phyloP scores from a whole-genome alignment of 345 rosid genomes.

The Rhizophora apiculata region DNA sequence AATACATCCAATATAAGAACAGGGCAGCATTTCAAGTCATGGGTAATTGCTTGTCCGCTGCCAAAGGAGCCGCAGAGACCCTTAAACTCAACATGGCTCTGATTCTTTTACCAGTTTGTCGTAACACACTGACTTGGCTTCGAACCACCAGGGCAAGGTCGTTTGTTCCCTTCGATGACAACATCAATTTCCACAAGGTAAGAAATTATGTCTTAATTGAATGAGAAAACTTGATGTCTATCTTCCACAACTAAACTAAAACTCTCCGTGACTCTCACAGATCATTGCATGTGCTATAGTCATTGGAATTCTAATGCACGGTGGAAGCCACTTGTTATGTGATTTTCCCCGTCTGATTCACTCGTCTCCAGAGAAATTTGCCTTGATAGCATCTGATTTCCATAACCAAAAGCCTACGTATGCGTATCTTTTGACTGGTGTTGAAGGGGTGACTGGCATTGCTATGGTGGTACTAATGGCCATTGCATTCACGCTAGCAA shows the following conservation, averaged over 20 bases:
- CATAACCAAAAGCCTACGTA: constrained; percentile 61
- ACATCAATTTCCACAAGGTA: constrained; percentile 94
- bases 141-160: constrained; percentile 70
- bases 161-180: constrained; percentile 75
- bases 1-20: constrained; percentile 68
- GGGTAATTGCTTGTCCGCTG: constrained; percentile 80
- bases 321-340: constrained; percentile 67
- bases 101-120: constrained; percentile 86
- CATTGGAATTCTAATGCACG: constrained; percentile 64
- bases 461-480: constrained; percentile 63
- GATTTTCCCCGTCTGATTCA: constrained; percentile 71
- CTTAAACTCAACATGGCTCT: constrained; percentile 97
- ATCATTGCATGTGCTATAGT: constrained; percentile 71
- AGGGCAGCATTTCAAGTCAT: constrained; percentile 71
- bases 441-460: constrained; percentile 79
- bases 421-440: constrained; percentile 47
- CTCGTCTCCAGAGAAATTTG: constrained; percentile 59
- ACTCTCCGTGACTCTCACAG: constrained; percentile 32
- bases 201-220: neutral
- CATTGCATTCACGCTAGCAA: constrained; percentile 69
- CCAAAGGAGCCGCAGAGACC: constrained; percentile 98
- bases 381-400: constrained; percentile 54
- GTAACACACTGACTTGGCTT: constrained; percentile 91
- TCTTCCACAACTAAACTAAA: no score
- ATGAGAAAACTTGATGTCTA: neutral